Evolutionary conservation across 2,329 filamentous ascomycete genomes (phyloP).

Genomic region (Beauveria caledonica): DNA sequence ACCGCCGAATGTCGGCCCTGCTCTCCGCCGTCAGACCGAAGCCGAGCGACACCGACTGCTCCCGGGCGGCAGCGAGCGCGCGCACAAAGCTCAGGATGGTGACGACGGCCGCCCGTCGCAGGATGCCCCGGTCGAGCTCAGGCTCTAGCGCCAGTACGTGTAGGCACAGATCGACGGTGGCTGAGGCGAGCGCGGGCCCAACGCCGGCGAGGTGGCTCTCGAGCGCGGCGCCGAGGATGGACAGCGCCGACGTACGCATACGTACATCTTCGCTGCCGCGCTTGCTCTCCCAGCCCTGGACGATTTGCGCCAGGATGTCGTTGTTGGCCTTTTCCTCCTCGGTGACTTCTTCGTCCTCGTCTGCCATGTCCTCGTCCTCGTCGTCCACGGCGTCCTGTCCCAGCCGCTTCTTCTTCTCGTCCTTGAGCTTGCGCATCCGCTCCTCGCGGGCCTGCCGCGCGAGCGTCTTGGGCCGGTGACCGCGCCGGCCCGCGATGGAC

Average conservation of each 20-base stretch:
- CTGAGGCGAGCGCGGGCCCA: conserved; percentile 42
- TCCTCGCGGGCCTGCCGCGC: conserved; percentile 45
- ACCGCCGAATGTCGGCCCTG: conserved; percentile 52
- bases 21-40: conserved; percentile 49
- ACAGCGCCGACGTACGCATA: conserved; percentile 60
- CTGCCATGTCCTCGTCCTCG: conserved; percentile 34
- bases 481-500: conserved; percentile 55
- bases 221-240: conserved; percentile 51
- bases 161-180: conserved; percentile 54
- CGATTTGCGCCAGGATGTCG: conserved; percentile 48
- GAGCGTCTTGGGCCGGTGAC: conserved; percentile 51
- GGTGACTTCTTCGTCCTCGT: conserved; percentile 36
- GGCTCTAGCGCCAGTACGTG: conserved; percentile 55
- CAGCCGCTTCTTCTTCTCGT: conserved; percentile 24
- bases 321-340: conserved; percentile 37
- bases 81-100: conserved; percentile 54
- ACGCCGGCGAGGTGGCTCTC: conserved; percentile 53
- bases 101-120: conserved; percentile 58
- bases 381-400: conserved; percentile 26
- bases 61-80: conserved; percentile 46
- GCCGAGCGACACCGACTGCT: conserved; percentile 47
- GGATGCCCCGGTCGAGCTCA: conserved; percentile 51
- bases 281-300: conserved; percentile 60
- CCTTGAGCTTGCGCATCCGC: conserved; percentile 38
- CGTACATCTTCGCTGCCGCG: conserved; percentile 60